Percentiles rank a stretch among this genome's conserved stretches.
Evolutionary conservation across 2,329 filamentous ascomycete genomes (phyloP).

Genomic region (Thielaviopsis euricoi): DNA sequence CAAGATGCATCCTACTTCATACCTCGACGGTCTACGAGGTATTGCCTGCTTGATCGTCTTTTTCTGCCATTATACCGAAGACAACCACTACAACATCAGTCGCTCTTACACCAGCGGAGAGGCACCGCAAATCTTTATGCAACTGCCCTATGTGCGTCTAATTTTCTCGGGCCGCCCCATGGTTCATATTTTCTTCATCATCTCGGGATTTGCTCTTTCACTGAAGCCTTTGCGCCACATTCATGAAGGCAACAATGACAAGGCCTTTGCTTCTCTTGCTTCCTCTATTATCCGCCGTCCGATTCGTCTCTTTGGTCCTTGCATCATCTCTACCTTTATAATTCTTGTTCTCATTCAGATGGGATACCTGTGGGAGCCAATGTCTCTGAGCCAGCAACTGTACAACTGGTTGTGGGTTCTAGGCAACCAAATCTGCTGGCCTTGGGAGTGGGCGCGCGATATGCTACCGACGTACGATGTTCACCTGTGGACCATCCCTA

Average conservation of each 20-base stretch:
- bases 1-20: conserved; percentile 32
- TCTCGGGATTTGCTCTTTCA: conserved; percentile 43
- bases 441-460: conserved; percentile 12
- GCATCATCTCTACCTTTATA: conserved; percentile 32
- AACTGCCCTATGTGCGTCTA: conserved; percentile 36
- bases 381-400: conserved; percentile 21
- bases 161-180: conserved; percentile 38
- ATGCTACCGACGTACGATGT: conserved; percentile 28
- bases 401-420: conserved; percentile 27
- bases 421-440: conserved; percentile 13
- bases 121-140: conserved; percentile 21
- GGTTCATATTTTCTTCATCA: conserved; percentile 45
- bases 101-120: conserved; percentile 28
- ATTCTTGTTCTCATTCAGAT: conserved; percentile 24
- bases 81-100: conserved; percentile 12
- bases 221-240: conserved; percentile 32
- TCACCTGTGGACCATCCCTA: conserved; percentile 46
- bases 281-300: conserved; percentile 35
- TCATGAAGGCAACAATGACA: conserved; percentile 6
- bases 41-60: conserved; percentile 38
- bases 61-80: conserved; percentile 33
- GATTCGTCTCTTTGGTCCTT: conserved; percentile 35
- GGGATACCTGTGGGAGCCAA: conserved; percentile 2
- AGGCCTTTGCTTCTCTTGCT: conserved; percentile 19
- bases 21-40: conserved; percentile 41